phyloP scores from a whole-genome alignment of 805 yeast genomes.

The Wickerhamomyces hampshirensis region DNA sequence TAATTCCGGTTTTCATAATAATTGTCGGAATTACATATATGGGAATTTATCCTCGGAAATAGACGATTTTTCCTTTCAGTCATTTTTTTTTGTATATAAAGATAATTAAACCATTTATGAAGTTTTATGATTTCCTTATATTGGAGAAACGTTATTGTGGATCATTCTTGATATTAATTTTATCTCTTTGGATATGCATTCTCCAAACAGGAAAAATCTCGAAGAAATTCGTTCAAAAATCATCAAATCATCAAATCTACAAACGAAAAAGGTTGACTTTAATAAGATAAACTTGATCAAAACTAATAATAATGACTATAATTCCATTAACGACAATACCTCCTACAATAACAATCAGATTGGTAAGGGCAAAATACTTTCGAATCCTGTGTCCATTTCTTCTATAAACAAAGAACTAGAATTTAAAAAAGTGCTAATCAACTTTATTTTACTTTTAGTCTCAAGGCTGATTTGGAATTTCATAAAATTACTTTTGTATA shows the following conservation, averaged over 20 bases:
- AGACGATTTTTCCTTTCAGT: no score
- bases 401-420: conserved; percentile 36
- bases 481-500: conserved; percentile 16
- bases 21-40: no score
- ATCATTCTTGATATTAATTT: no score
- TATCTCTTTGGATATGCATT: neutral
- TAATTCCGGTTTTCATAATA: no score
- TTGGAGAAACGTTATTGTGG: no score
- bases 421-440: conserved; percentile 29
- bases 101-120: no score
- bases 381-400: neutral
- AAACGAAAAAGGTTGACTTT: neutral
- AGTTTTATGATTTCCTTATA: no score
- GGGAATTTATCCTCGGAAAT: no score
- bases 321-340: conserved; percentile 21
- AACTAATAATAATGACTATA: conserved; percentile 2
- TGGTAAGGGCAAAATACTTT: conserved; percentile 19
- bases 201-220: neutral
- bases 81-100: no score
- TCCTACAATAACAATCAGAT: neutral
- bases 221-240: neutral
- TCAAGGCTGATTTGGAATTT: conserved; percentile 24
- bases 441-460: conserved; percentile 27
- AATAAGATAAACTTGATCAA: neutral
- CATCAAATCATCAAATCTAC: neutral